Percentiles rank a stretch among this genome's conserved stretches.
These are phyloP conservation scores for Solanum arcanum DNA, from an alignment of 257 asterid genomes.

Conservation along the genomic window DNA sequence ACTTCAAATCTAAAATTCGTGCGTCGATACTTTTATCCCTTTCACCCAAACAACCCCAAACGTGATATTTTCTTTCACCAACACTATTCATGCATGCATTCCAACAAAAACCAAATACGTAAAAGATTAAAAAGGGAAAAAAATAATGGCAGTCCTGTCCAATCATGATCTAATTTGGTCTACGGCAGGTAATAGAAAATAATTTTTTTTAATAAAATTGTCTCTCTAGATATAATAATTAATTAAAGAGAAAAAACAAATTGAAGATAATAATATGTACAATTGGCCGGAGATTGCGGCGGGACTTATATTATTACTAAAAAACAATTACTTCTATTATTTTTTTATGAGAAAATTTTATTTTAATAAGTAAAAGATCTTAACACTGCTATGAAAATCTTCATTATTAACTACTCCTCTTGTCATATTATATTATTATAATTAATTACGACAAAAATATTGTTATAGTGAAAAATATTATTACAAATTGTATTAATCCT, in stretches of 20 bases:
- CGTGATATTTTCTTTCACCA: neutral
- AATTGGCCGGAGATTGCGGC: neutral
- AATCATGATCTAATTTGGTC: neutral
- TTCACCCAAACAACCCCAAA: neutral
- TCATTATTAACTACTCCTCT: neutral
- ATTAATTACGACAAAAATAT: neutral
- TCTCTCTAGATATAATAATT: neutral
- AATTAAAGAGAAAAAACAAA: neutral
- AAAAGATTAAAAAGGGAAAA: neutral
- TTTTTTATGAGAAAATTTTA: no score
- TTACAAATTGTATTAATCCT: no score
- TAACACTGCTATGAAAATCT: neutral
- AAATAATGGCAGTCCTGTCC: neutral
- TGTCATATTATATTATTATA: neutral
- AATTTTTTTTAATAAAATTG: no score
- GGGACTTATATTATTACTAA: no score
- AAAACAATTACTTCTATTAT: no score
- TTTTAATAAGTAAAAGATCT: no score
- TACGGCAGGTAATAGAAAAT: neutral
- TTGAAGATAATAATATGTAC: neutral
- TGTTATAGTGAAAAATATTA: neutral
- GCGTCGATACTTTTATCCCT: no score
- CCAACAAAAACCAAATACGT: neutral
- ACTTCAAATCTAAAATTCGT: no score
- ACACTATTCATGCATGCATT: neutral